phyloP scores from a whole-genome alignment of 2,329 filamentous ascomycete genomes.

The Aspergillus transmontanensis region DNA sequence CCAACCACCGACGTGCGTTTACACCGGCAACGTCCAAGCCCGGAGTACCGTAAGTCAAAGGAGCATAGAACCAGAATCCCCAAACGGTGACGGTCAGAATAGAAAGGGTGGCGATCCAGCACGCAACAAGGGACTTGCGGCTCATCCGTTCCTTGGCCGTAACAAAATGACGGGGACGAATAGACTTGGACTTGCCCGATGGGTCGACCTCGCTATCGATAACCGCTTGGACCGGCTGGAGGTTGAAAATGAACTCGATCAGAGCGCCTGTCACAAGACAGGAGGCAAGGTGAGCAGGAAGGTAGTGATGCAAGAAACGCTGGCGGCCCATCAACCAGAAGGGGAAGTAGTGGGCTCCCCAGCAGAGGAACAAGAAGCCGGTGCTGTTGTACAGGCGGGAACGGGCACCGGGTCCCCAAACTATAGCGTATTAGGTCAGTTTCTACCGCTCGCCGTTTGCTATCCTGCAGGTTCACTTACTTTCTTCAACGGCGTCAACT shows the following conservation, averaged over 20 bases:
- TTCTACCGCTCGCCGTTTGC: neutral
- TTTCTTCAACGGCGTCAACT: slow-evolving; percentile 87
- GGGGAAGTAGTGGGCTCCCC: slow-evolving; percentile 95
- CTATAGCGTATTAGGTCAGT: slow-evolving; percentile 26
- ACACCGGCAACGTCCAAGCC: slow-evolving; percentile 80
- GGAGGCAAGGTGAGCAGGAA: slow-evolving; percentile 90
- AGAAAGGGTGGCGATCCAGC: slow-evolving; percentile 76
- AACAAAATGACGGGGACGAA: slow-evolving; percentile 57
- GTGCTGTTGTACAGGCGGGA: slow-evolving; percentile 97
- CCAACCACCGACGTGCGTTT: slow-evolving; percentile 86
- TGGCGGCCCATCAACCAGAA: slow-evolving; percentile 99
- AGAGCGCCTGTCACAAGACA: slow-evolving; percentile 86
- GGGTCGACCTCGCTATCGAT: slow-evolving; percentile 49
- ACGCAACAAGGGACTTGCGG: slow-evolving; percentile 72
- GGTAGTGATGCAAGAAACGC: slow-evolving; percentile 96
- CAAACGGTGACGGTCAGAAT: slow-evolving; percentile 70
- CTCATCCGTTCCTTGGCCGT: slow-evolving; percentile 82
- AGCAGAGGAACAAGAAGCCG: slow-evolving; percentile 97
- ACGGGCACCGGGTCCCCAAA: slow-evolving; percentile 70
- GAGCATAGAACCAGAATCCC: slow-evolving; percentile 91
- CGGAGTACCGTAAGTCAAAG: slow-evolving; percentile 92
- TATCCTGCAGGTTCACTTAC: slow-evolving; percentile 60
- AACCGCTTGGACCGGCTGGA: slow-evolving; percentile 64
- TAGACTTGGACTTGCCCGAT: slow-evolving; percentile 46
- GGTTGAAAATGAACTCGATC: slow-evolving; percentile 93